Base-by-base conservation (phyloP, 176 grass and related monocot species). In the Tuctoria greenei region DNA sequence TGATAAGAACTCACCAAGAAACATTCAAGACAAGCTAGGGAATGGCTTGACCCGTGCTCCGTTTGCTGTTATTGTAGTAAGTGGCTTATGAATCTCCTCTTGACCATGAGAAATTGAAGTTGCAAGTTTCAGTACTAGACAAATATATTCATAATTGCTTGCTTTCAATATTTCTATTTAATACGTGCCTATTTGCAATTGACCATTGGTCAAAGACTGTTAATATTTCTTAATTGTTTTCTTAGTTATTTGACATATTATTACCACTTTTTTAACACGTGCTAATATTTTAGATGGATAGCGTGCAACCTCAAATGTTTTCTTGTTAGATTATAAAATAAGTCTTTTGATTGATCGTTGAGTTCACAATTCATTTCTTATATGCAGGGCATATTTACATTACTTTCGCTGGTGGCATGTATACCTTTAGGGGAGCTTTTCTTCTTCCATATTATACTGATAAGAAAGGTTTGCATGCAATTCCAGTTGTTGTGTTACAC, bases 381-480 rank as follows among this genome's bases (percentile, higher is more conserved):
- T 71, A 79, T 92, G 67, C 90, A 99, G 95, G 80, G 81, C 49
- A 69, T 84, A 71, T 99, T 93, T 75, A 99, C 95, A 38, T 61
- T 88, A 25, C 88, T 99, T 72, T 99, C 95, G 61, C 39, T 92
- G 49, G 81, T 95, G 38, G 95, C 95, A 52, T 91, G 89, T 61
- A 45, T 99, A 75, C 95, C 95, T 69, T 81, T 99, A 63, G 87
- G 86, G 25, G 95, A 99, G 76, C 92, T 99, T 76, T 92, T 99
- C 91, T 99, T 99, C 90, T 99, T 99, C 80, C 95, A 95, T 87
- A 90, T 99, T 73, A 95, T 99, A 87, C 60, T 99, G 66, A 95
- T 99, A 27, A 91, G 89, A 85, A 99, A 99, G 95, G 95, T 99
- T 78, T 74, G 71, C 40, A 20, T 73, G 60, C 52, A 62, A 31